Conservation (phyloP, 495 filamentous ascomycete genomes). For the Penicillium coprophilum region DNA sequence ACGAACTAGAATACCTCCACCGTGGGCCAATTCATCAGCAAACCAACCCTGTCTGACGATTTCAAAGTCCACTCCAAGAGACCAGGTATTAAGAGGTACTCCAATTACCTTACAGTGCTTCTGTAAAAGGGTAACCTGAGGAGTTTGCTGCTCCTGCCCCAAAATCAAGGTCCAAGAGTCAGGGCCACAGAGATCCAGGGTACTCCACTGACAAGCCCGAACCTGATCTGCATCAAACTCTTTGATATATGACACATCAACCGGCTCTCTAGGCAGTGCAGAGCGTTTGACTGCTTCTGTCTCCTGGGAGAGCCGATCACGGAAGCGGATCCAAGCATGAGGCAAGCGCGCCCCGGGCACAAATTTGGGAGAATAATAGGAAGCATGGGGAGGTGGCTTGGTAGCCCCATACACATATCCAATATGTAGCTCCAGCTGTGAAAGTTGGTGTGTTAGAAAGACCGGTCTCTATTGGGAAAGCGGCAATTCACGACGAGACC, state of each 20-base stretch:
- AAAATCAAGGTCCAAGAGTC: constrained; percentile 23
- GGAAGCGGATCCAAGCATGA: constrained; percentile 25
- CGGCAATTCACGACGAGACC: background rate
- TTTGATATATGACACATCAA: constrained; percentile 23
- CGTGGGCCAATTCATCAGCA: background rate
- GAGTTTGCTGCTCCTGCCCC: background rate
- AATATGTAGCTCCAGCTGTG: constrained; percentile 30
- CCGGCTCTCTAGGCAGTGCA: background rate
- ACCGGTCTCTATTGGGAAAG: background rate
- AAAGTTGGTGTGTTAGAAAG: background rate
- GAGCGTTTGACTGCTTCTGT: background rate
- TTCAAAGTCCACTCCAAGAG: constrained; percentile 6
- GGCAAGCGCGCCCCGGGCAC: constrained; percentile 24
- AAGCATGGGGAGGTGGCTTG: constrained; percentile 26
- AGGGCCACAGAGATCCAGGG: constrained; percentile 26
- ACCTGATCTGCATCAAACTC: constrained; percentile 19
- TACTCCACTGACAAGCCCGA: constrained; percentile 22
- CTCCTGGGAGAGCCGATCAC: background rate
- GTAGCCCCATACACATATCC: constrained; percentile 31
- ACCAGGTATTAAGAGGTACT: constrained; percentile 5
- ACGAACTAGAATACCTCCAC: constrained; percentile 10
- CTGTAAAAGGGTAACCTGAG: background rate
- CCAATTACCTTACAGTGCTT: constrained; percentile 1
- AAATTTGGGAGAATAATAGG: constrained; percentile 24
- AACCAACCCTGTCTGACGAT: constrained; percentile 6